Evolutionary conservation across 306 rosid species (phyloP).

Genomic region (Sechiopsis laciniata): DNA sequence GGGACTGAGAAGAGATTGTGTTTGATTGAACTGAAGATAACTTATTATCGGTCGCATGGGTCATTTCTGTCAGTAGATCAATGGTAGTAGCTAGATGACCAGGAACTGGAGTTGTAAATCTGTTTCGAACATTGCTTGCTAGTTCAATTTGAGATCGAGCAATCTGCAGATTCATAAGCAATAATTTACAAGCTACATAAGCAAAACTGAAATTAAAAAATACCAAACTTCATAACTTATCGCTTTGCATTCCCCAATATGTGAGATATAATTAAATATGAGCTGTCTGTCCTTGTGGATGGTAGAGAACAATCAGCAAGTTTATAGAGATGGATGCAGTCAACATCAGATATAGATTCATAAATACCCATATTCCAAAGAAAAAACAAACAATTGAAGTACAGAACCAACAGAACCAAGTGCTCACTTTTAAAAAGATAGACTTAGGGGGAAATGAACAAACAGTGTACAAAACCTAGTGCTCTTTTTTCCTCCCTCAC

Average conservation of each 20-base stretch:
- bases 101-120: slow-evolving; percentile 27
- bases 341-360: not conserved
- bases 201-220: not conserved
- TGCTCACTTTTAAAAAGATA: not conserved
- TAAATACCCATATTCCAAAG: not conserved
- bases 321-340: slow-evolving; percentile 1
- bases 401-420: not conserved
- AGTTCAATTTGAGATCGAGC: slow-evolving; percentile 61
- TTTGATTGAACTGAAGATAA: slow-evolving; percentile 33
- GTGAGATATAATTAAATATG: too few species aligned
- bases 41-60: slow-evolving; percentile 38
- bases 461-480: too few species aligned
- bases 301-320: slow-evolving; percentile 6
- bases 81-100: slow-evolving; percentile 11
- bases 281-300: not conserved
- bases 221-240: not conserved
- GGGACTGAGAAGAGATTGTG: slow-evolving; percentile 38
- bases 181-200: not conserved
- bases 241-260: not conserved
- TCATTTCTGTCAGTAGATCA: slow-evolving; percentile 39
- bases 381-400: not conserved
- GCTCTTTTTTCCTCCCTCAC: too few species aligned
- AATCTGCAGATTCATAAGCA: slow-evolving; percentile 39
- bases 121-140: slow-evolving; percentile 44
- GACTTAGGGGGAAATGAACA: not conserved